Conservation (phyloP, 2,329 filamentous ascomycete genomes). For the Colletotrichum sp. region DNA sequence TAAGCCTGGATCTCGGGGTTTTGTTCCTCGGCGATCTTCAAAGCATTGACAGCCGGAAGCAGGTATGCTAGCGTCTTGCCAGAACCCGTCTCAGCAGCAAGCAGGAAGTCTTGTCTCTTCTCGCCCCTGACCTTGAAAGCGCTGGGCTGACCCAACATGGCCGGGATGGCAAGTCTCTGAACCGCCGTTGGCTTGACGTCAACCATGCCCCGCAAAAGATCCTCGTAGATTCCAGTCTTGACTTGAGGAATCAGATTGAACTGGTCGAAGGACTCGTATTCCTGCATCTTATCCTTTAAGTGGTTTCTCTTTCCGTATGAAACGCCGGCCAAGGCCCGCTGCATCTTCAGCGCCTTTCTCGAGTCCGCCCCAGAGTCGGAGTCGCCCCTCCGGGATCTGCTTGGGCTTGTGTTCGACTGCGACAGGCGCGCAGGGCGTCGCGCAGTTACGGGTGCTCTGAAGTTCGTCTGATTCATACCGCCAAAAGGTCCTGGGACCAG, state of each 20-base stretch:
- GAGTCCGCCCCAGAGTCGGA: constrained; percentile 5
- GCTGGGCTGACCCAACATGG: constrained; percentile 66
- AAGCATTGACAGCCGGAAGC: constrained; percentile 80
- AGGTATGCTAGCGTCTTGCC: constrained; percentile 96
- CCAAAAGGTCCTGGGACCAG: constrained; percentile 55
- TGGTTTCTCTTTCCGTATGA: constrained; percentile 71
- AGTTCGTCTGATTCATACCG: constrained; percentile 61
- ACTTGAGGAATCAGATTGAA: constrained; percentile 78
- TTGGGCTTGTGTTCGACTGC: constrained; percentile 35
- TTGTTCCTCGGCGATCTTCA: constrained; percentile 76
- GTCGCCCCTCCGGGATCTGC: constrained; percentile 32
- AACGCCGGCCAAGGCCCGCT: constrained; percentile 76
- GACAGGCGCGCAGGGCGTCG: background rate
- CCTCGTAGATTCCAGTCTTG: constrained; percentile 71
- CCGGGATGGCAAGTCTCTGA: constrained; percentile 87
- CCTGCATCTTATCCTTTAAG: constrained; percentile 62
- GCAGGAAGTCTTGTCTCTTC: constrained; percentile 66
- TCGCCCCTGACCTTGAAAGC: constrained; percentile 35
- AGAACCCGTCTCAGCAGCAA: constrained; percentile 95
- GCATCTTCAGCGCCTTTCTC: constrained; percentile 91
- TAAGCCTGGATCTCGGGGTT: constrained; percentile 66
- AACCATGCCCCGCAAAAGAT: constrained; percentile 76
- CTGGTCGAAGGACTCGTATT: constrained; percentile 80
- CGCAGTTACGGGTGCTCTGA: constrained; percentile 34
- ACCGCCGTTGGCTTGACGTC: constrained; percentile 86